A percentile compares a stretch with the other conserved stretches of the same genome.
These are phyloP conservation scores for Penicillium sp. DNA, from an alignment of 2,329 filamentous ascomycete species.

Conservation along the genomic window DNA sequence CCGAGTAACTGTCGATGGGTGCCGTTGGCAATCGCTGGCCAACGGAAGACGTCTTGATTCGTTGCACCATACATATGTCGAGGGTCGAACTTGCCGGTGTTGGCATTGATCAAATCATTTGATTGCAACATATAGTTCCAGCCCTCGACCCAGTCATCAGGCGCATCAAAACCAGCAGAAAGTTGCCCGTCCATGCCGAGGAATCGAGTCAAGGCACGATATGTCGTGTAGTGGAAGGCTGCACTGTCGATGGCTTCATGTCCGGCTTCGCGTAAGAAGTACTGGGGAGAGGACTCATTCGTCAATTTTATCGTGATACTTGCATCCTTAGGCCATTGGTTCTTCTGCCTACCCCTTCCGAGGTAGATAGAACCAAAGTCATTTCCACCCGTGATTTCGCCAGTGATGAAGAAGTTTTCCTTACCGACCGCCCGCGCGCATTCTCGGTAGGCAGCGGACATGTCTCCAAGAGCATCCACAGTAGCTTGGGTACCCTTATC, in stretches of 20 bases:
- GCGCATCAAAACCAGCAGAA: slow-evolving; percentile 52
- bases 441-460: slow-evolving; percentile 56
- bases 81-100: slow-evolving; percentile 61
- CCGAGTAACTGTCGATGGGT: slow-evolving; percentile 57
- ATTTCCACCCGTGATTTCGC: slow-evolving; percentile 64
- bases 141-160: slow-evolving; percentile 52
- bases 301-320: slow-evolving; percentile 49
- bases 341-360: slow-evolving; percentile 58
- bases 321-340: slow-evolving; percentile 48
- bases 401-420: slow-evolving; percentile 62
- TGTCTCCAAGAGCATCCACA: slow-evolving; percentile 59
- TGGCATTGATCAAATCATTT: slow-evolving; percentile 60
- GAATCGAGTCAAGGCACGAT: slow-evolving; percentile 59
- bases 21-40: slow-evolving; percentile 57
- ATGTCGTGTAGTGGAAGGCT: slow-evolving; percentile 63
- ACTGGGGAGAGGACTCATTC: slow-evolving; percentile 43
- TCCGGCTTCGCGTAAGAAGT: slow-evolving; percentile 54
- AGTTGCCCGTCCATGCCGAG: slow-evolving; percentile 59
- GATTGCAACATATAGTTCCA: slow-evolving; percentile 57
- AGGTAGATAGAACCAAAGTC: slow-evolving; percentile 60
- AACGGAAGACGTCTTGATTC: slow-evolving; percentile 66
- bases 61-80: slow-evolving; percentile 63
- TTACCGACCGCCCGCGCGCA: slow-evolving; percentile 59
- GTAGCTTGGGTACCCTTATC: slow-evolving; percentile 65
- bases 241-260: slow-evolving; percentile 58